Evolutionary conservation across 352 stramenopile species (phyloP), one percentile per base, ranked within the genome.

Genomic region (Sclerospora graminicola): DNA sequence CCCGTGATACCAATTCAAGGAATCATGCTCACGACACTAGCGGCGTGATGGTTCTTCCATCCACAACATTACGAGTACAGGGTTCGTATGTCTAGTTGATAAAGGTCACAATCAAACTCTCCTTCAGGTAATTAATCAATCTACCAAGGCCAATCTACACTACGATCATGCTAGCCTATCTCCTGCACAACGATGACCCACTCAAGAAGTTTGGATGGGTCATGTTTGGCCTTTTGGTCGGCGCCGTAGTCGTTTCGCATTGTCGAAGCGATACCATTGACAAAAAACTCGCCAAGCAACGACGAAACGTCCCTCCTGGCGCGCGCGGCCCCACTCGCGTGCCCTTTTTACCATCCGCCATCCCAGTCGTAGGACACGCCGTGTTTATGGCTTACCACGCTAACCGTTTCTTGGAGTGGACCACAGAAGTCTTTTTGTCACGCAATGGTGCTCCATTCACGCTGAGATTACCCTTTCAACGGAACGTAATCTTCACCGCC

Each of bases 361-460:
- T 71, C 0, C 61, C 57, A 2, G 35, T 67, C 13, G 45, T 71
- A 13, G 61, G 54, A 2, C 52, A 71, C 44, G 40, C 53, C 10
- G 23, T 71, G 4, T 50, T 54, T 11, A 48, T 69, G 52, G 39
- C 42, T 2, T 53, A 59, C 23, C 41, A 70, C 21, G 36, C 45
- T 10, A 37, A 32, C 13, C 45, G 43, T 2, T 60, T 67, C 28
- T 41, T 67, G 20, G 57, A 72, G 36, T 71, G 61, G 54, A 10
- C 69, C 15, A 43, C 48, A 1, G 54, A 62, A 19, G 14, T 58
- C 24, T 61, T 57, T 33, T 18, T 50, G 5, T 48, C 34, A 1
- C 56, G 51, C 9, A 35, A 49, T 7, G 51, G 56, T 0, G 23
- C 39, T 0, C 56, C 56, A 6, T 65, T 65, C 51, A 43, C 45